Conservation (phyloP, 1,284 basidiomycete genomes). For the Moniliella sp. region DNA sequence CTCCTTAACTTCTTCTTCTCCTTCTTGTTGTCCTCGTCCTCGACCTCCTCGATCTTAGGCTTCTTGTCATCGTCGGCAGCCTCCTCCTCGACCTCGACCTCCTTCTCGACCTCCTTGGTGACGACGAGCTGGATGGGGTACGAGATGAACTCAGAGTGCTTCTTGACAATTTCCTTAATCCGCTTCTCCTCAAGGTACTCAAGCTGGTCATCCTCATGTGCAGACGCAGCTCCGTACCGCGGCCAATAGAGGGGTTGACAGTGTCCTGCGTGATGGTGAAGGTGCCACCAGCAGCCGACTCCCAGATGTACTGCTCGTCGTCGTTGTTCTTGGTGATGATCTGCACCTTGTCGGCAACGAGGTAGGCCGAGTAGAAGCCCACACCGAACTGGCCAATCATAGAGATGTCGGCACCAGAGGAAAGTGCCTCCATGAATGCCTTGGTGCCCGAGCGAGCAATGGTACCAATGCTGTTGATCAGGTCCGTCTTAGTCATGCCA, state of each 20-base stretch:
- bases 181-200: slow-evolving; percentile 98
- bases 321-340: slow-evolving; percentile 99
- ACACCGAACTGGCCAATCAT: slow-evolving; percentile 71
- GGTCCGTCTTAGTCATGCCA: slow-evolving; percentile 43
- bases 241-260: slow-evolving; percentile 67
- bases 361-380: slow-evolving; percentile 99
- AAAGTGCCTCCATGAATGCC: slow-evolving; percentile 80
- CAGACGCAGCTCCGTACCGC: slow-evolving; percentile 83
- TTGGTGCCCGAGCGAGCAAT: slow-evolving; percentile 90
- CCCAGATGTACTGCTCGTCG: slow-evolving; percentile 99
- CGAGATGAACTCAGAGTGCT: slow-evolving; percentile 99
- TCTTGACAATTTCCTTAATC: slow-evolving; percentile 99
- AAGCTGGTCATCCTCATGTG: slow-evolving; percentile 90
- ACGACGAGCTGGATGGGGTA: slow-evolving; percentile 97
- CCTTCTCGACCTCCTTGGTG: slow-evolving; percentile 88
- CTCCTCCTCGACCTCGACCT: slow-evolving; percentile 54
- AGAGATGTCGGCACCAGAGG: slow-evolving; percentile 52
- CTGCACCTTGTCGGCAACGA: slow-evolving; percentile 91
- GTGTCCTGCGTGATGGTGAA: slow-evolving; percentile 95
- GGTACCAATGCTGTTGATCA: slow-evolving; percentile 94
- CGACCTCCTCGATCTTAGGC: slow-evolving; percentile 54
- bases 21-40: slow-evolving; percentile 53
- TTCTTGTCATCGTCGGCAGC: slow-evolving; percentile 46
- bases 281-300: slow-evolving; percentile 93
- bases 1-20: slow-evolving; percentile 49